Base-by-base conservation (phyloP, 495 filamentous ascomycete genomes). In the Tirmania nivea region DNA sequence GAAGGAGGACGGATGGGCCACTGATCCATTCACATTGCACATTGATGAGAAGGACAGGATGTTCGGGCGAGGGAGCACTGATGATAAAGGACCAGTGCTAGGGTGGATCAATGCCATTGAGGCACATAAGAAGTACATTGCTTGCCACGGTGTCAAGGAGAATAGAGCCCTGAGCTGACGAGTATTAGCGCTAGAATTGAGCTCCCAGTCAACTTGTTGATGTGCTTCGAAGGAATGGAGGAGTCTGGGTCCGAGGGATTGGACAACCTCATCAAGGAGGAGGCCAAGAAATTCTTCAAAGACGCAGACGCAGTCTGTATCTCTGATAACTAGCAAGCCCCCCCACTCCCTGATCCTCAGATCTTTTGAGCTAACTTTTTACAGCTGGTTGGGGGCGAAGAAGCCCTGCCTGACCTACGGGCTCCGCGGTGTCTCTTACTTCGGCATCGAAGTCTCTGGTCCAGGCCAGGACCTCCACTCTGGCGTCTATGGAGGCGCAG, bases 151-250 rank as follows among this genome's bases (percentile, higher is more conserved):
- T 31, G 7, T 31, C 3, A 7, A 31, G 7, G 25, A 7, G 7
- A 31, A 31, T 31, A 31, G 25, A 7, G 25, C 25, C 3, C 25
- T 31, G 25, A 3, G 7, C 25, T 31, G 25, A 31, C 25, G 9
- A 14, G 17, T 45, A 5, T 6, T 45, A 64, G 62, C 42, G 88
- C 92, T 51, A 86, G 88, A 42, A 73, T 95, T 49, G 89, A 94
- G 49, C 79, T 96, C 63, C 92, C 92, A 7, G 89, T 99, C 59
- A 99, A 99, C 73, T 75, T 99, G 54, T 77, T 99, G 34, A 95
- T 94, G 86, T 99, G 92, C 73, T 99, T 99, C 63, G 92, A 99
- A 70, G 92, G 92, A 45, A 99, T 99, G 92, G 90, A 99, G 70
- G 92, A 99, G 70, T 93, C 94, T 66, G 92, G 92, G 42, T 94